Evolutionary conservation across 768 basidiomycete genomes (phyloP), one percentile per base, ranked within the genome.

Genomic region (Filobasidium wieringae): DNA sequence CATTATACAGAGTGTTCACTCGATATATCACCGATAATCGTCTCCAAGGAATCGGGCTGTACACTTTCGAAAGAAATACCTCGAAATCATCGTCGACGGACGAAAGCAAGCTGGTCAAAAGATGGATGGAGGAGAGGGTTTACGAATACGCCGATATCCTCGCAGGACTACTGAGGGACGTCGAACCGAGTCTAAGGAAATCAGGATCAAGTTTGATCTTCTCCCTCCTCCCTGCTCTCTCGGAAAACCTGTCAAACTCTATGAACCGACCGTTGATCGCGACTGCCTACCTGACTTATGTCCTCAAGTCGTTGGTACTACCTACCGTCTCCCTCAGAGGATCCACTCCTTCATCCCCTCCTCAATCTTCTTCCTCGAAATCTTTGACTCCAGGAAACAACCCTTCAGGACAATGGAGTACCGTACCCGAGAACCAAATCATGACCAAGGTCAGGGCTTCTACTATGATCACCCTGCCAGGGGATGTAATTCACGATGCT

Each of bases 91-190:
- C 9, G 37, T 29, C 2, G 50, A 40, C 45, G 54, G 43, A 55
- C 36, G 77, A 15, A 76, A 80, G 32, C 24, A 57, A 51, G 7
- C 37, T 49, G 17, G 77, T 80, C 17, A 78, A 77, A 59, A 76
- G 78, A 26, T 96, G 92, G 92, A 74, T 91, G 51, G 82, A 82
- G 78, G 87, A 84, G 60, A 78, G 83, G 40, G 75, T 92, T 51
- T 80, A 84, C 53, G 75, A 78, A 1, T 96, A 85, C 72, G 79
- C 83, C 41, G 79, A 81, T 30, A 79, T 86, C 49, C 76, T 95
- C 49, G 79, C 78, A 15, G 81, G 83, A 1, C 71, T 92, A 29
- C 66, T 93, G 62, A 80, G 85, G 67, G 86, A 89, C 63, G 81
- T 84, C 22, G 90, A 96, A 68, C 79, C 82, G 41, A 74, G 78